A percentile compares a stretch with the other conserved stretches of the same genome.
Evolutionary conservation across 1,284 basidiomycete species (phyloP).

Genomic region (Ceratobasidium sp.): DNA sequence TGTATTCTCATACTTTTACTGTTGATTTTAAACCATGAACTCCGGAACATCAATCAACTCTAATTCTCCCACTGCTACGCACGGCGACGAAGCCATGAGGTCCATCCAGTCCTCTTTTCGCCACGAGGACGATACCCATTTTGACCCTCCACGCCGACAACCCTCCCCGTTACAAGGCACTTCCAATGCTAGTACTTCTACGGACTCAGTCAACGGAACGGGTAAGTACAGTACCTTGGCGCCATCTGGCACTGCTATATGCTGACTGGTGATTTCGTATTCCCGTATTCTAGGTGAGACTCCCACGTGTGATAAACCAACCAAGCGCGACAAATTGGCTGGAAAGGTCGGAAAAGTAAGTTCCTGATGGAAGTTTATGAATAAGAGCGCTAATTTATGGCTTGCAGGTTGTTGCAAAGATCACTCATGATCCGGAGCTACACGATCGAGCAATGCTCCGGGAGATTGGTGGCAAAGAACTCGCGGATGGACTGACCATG

Average conservation of each 20-base stretch:
- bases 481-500: slow-evolving; percentile 12
- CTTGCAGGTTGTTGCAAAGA: slow-evolving; percentile 9
- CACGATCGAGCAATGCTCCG: slow-evolving; percentile 27
- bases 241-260: too few relatives aligned
- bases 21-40: not conserved
- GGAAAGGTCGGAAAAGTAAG: slow-evolving; percentile 33
- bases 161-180: not conserved
- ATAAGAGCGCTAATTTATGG: not conserved
- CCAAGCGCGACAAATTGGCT: slow-evolving; percentile 37
- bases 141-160: not conserved
- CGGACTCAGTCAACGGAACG: not conserved
- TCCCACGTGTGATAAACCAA: not conserved
- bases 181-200: not conserved
- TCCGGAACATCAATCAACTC: not conserved
- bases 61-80: not conserved
- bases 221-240: not conserved
- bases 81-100: not conserved
- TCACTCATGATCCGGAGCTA: slow-evolving; percentile 31
- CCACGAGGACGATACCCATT: not conserved
- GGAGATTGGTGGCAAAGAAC: slow-evolving; percentile 29
- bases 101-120: slow-evolving; percentile 24
- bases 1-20: too few relatives aligned
- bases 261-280: not conserved
- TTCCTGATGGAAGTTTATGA: not conserved
- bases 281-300: not conserved